Base-by-base conservation (phyloP, 495 filamentous ascomycete genomes). In the Xylaria grammica region DNA sequence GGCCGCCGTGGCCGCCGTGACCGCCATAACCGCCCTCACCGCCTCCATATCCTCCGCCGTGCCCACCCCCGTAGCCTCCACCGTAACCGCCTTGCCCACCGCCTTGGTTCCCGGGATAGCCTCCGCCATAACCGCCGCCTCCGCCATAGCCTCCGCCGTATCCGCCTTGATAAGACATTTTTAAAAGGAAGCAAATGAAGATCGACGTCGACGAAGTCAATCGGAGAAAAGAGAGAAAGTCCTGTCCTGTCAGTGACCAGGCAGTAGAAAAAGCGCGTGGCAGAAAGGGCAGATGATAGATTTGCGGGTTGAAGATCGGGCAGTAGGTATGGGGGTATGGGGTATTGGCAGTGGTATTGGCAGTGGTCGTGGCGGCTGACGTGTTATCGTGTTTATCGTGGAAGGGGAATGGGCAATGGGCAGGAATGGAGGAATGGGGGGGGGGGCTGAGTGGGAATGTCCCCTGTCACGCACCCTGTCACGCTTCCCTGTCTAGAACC, bases 51-150 rank as follows among this genome's bases (percentile, higher is more conserved):
- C 40, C 40, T 19, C 50, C 50, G 27, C 40, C 40, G 1, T 30
- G 17, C n/a, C 8, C 24, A 22, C 66, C 66, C 4, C 68, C 68
- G n/a, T 65, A 59, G 42, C 70, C 65, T 40, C 65, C 67, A 11
- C 55, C 59, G 59, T 70, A 66, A 45, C 50, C 50, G 27, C 40
- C 40, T 0, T 30, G 17, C n/a, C 8, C 24, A 22, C 66, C 66
- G 38, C 62, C 62, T 38, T 68, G 69, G 32, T 71, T n/a, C n/a
- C n/a, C n/a, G n/a, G n/a, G n/a, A n/a, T n/a, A n/a, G n/a, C n/a
- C n/a, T n/a, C n/a, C n/a, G n/a, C n/a, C n/a, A n/a, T n/a, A n/a
- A n/a, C n/a, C n/a, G n/a, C n/a, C n/a, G n/a, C 56, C 32, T 62
- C 54, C 36, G 10, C 54, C 58, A 20, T 61, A 61, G 22, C 54